Base-by-base conservation (phyloP, 2,329 filamentous ascomycete species). In the Bipolaris cookei region DNA sequence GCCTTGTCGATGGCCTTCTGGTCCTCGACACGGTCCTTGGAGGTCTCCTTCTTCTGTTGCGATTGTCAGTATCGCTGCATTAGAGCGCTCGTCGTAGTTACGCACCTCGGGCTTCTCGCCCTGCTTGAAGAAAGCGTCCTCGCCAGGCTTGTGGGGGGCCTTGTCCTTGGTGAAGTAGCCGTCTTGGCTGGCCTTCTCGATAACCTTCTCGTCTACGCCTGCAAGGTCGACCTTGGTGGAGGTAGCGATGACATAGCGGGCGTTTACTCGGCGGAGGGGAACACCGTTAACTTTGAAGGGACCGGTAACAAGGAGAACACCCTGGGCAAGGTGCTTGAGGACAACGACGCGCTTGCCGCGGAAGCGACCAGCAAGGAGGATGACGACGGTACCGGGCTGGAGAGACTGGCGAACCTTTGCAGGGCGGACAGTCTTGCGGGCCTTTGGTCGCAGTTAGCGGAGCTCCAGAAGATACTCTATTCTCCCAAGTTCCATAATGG, bases 231-330 rank as follows among this genome's bases (percentile, higher is more conserved):
- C 86, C 83, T 89, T 91, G 79, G 89, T 88, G 76, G 89, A 92
- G 77, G 91, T 96, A 78, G 91, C 91, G 80, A 96, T 96, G 79
- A 96, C 91, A 83, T 95, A 96, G 83, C 91, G 89, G 80, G 91
- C 86, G 85, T 96, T 96, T 80, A 96, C 91, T 82, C 85, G 88
- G 84, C 95, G 90, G 78, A 99, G 90, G 74, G 95, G 95, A 70
- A 99, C 95, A 82, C 95, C 95, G 86, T 99, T 99, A 85, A 99
- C 90, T 90, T 98, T 99, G 91, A 98, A 99, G 80, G 95, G 95
- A 77, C 95, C 95, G 79, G 95, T 99, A 77, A 99, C 92, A 81
- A 99, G 92, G 81, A 99, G 92, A 71, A 97, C 92, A 84, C 95
- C 95, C 86, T 97, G 92, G 79, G 91, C 86, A 78, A 99, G 93